Evolutionary conservation across 345 rosid species (phyloP).

Genomic region (Eucalyptus fibrosa): DNA sequence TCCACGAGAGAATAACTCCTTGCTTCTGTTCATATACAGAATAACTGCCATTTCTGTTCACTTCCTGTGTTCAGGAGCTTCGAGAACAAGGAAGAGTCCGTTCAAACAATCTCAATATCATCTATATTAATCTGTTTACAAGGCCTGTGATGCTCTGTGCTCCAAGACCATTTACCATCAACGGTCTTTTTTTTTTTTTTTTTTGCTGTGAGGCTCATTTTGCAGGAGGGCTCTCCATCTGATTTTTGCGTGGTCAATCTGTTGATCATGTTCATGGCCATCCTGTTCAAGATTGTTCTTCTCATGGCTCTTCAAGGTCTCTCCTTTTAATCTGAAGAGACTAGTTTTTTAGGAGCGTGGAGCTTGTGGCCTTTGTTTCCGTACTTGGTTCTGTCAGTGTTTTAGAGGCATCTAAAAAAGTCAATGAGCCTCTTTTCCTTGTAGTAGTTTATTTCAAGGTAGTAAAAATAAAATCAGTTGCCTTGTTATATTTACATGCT

Average conservation of each 20-base stretch:
- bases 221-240: slow-evolving; percentile 17
- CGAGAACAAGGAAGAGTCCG: neutral
- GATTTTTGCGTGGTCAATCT: neutral
- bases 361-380: slow-evolving; percentile 9
- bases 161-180: slow-evolving; percentile 3
- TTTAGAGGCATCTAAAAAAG: slow-evolving; percentile 6
- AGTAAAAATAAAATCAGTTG: neutral
- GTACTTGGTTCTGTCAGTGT: neutral
- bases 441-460: neutral
- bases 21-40: neutral
- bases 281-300: slow-evolving; percentile 19
- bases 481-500: neutral
- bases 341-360: slow-evolving; percentile 4
- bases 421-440: slow-evolving; percentile 7
- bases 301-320: neutral
- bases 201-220: slow-evolving; percentile 27
- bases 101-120: neutral
- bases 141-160: slow-evolving; percentile 10
- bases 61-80: neutral
- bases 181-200: neutral
- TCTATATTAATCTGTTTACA: neutral
- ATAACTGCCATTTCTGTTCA: neutral
- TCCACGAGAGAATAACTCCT: neutral
- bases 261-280: slow-evolving; percentile 14
- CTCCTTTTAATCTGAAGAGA: neutral